These are phyloP conservation scores for Phoma sp. DNA, from an alignment of 2,329 filamentous ascomycete species.

Conservation along the genomic window DNA sequence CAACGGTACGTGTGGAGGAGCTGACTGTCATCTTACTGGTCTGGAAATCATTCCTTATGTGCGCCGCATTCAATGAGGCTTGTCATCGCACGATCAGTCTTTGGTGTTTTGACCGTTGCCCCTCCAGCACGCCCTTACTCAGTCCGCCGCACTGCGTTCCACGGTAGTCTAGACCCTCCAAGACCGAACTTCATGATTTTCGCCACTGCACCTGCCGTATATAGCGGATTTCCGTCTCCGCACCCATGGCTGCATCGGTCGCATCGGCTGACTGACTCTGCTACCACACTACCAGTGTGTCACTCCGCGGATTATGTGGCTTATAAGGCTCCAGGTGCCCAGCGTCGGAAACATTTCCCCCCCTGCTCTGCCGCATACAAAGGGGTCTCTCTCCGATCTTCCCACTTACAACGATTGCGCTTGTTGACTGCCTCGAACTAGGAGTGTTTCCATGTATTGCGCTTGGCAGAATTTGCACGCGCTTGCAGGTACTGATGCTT, in stretches of 20 bases:
- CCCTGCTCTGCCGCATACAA: neutral
- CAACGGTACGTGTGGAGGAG: neutral
- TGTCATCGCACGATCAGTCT: neutral
- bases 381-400: neutral
- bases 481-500: neutral
- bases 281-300: neutral
- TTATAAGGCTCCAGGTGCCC: neutral
- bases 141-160: neutral
- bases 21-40: neutral
- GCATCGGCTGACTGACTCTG: slow-evolving; percentile 10
- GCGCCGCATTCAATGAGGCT: neutral
- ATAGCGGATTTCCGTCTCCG: slow-evolving; percentile 3
- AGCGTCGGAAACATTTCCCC: slow-evolving; percentile 2
- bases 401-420: slow-evolving; percentile 1
- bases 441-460: neutral
- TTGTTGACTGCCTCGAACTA: neutral
- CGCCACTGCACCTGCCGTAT: slow-evolving; percentile 15
- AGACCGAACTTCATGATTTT: slow-evolving; percentile 2
- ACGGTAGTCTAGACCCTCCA: neutral
- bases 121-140: neutral
- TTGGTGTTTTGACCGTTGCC: slow-evolving; percentile 5
- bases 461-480: neutral
- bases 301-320: neutral
- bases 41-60: neutral
- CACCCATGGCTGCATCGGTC: neutral